Conservation (phyloP, 2,329 filamentous ascomycete species). For the Aspergillus pseudotamarii region DNA sequence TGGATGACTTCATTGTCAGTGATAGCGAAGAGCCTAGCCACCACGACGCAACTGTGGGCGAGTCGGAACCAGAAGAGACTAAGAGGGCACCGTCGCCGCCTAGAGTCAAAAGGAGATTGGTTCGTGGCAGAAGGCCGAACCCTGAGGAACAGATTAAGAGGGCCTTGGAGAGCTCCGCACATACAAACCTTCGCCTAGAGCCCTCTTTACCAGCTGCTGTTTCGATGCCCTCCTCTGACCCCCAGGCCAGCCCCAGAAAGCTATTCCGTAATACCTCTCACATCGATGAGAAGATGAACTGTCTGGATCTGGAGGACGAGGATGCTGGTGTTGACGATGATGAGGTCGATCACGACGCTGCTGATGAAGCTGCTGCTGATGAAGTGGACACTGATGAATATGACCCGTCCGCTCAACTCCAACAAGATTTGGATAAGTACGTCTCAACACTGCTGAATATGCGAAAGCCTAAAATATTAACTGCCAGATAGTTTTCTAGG, state of each 20-base stretch:
- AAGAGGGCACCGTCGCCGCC: slow-evolving; percentile 22
- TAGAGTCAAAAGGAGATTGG: slow-evolving; percentile 33
- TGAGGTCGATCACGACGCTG: neutral
- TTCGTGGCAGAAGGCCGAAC: slow-evolving; percentile 38
- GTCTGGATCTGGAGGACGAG: slow-evolving; percentile 24
- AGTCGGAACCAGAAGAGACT: slow-evolving; percentile 30
- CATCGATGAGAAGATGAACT: slow-evolving; percentile 26
- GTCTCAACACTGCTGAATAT: neutral
- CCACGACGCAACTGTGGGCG: slow-evolving; percentile 34
- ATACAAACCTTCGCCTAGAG: slow-evolving; percentile 23
- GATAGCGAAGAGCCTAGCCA: slow-evolving; percentile 43
- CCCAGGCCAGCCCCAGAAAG: slow-evolving; percentile 19
- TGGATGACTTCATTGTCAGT: slow-evolving; percentile 46
- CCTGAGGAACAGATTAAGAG: slow-evolving; percentile 20
- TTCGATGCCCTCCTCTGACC: slow-evolving; percentile 18
- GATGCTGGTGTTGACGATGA: neutral
- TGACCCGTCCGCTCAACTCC: slow-evolving; percentile 23
- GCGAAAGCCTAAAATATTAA: slow-evolving; percentile 11
- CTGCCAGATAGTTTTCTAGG: slow-evolving; percentile 9
- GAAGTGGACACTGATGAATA: neutral
- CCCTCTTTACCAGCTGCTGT: slow-evolving; percentile 23
- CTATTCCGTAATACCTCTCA: slow-evolving; percentile 26
- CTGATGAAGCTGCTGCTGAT: neutral
- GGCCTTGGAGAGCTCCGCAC: slow-evolving; percentile 12
- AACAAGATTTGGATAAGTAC: slow-evolving; percentile 24